Base-by-base conservation (phyloP, 1,139 yeast genomes). In the Blastobotrys malaysiensis region DNA sequence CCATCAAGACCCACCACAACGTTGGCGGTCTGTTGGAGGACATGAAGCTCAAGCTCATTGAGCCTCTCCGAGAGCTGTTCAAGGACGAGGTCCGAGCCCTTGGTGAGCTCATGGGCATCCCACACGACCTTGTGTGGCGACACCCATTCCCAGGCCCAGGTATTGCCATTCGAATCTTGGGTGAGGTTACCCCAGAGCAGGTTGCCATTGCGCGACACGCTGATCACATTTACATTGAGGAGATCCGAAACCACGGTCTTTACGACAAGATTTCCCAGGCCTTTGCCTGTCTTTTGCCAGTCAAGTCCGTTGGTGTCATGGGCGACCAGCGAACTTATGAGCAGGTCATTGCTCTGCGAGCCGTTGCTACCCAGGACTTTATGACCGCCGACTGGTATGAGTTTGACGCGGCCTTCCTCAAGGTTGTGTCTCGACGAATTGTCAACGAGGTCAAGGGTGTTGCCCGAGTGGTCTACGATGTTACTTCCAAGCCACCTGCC, bases 131-230 rank as follows among this genome's bases (percentile, higher is more conserved):
- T 66, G 98, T 93, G 63, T 91, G 99, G 98, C 88, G 99, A 81
- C 99, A 93, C 71, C 99, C 99, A 57, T 93, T 93, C 96, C 99
- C 99, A 68, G 99, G 99, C 70, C 99, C 99, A 71, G 99, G 99
- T 77, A 88, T 93, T 70, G 99, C 98, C 64, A 95, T 93, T 71
- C 86, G 99, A 77, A 95, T 93, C 56, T 79, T 93, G 56, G 99
- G 99, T 65, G 98, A 91, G 76, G 97, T 93, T 61, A 88, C 97
- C 59, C 86, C 83, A 64, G 84, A 79, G 61, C 99, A 93, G 77
- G 93, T 93, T 57, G 90, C 83, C 68, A 93, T 93, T 71, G 99
- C 99, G 52, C 88, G 98, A 76, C 93, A 90, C 72, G 99, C 99
- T 58, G 99, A 93, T 72, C 80, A 78, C 73, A 93, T 93, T 66